Base-by-base conservation (phyloP, 2,329 filamentous ascomycete species). In the Diplodia seriata region DNA sequence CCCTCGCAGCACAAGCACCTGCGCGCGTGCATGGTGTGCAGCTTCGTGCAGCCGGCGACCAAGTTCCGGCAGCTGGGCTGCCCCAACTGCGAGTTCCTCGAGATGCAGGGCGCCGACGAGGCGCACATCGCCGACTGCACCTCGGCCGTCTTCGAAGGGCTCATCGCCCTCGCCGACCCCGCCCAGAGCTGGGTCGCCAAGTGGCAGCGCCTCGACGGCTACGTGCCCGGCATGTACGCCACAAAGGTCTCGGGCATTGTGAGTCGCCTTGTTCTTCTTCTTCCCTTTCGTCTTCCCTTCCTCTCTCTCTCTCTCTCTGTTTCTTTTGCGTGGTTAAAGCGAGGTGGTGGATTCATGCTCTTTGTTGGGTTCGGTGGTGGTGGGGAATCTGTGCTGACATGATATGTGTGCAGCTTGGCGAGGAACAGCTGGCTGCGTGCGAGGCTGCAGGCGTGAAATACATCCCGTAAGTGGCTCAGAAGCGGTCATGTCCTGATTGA, bases 1-100 rank as follows among this genome's bases (percentile, higher is more conserved):
- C 86, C 91, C 7, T 86, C 85, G 77, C 91, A 95, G 81, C 89
- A 91, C 83, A 92, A 94, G 81, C 90, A 92, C 78, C 87, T 97
- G 73, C 94, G 95, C 81, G 95, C 95, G 76, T 99, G 95, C 85
- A 97, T 99, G 93, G 93, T 98, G 73, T 99, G 95, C 87, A 94
- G 93, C 66, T 91, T 98, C 77, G 92, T 98, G 72, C 93, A 94
- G 85, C 90, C 91, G 70, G 89, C 90, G 76, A 85, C 85, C 72
- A 90, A 92, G 79, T 99, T 99, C 85, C 86, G 90, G 75, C 87
- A 89, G 74, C 86, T 91, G 76, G 95, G 95, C 73, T 99, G 95
- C 78, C 95, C 95, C 70, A 99, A 99, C 85, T 99, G 95, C 86
- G 94, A 97, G 77, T 92, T 97, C 79, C 90, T 99, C 69, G 90